A percentile compares a stretch with the other conserved stretches of the same genome.
phyloP scores from a whole-genome alignment of 805 yeast species.

The Tanozyma kutaoensis region DNA sequence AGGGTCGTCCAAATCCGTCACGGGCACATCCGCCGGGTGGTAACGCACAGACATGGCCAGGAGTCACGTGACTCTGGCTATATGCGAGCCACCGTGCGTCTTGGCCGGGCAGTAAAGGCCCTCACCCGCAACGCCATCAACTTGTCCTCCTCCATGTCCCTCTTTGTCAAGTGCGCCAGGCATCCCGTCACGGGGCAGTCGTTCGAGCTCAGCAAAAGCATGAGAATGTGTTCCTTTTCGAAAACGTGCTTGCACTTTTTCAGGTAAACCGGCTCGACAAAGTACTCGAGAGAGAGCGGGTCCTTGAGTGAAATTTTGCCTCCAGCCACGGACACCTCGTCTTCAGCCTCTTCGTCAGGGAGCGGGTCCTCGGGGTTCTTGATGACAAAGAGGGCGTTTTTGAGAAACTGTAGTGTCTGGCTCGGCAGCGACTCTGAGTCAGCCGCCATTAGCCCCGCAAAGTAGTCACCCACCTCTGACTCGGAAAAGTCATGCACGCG shows the following conservation, averaged over 20 bases:
- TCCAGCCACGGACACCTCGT: constrained; percentile 55
- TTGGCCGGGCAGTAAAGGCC: constrained; percentile 12
- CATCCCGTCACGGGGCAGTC: constrained; percentile 55
- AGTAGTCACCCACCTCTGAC: too few species aligned
- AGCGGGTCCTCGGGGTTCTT: constrained; percentile 50
- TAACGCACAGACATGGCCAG: too few species aligned
- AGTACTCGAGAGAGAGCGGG: constrained; percentile 45
- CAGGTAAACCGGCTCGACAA: constrained; percentile 42
- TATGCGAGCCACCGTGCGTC: too few species aligned
- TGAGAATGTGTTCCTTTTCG: constrained; percentile 33
- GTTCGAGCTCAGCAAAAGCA: constrained; percentile 11
- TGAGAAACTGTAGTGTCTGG: too few species aligned
- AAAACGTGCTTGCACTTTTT: constrained; percentile 48
- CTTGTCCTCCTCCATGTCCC: constrained; percentile 31
- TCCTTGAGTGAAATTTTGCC: constrained; percentile 58
- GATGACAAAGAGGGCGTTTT: constrained; percentile 34
- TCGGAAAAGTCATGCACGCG: too few species aligned
- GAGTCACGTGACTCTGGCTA: too few species aligned
- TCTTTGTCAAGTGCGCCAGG: constrained; percentile 14
- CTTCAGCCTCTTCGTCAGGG: constrained; percentile 41
- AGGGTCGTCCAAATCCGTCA: constrained; percentile 38
- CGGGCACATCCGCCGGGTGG: constrained; percentile 38
- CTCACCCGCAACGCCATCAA: constrained; percentile 44
- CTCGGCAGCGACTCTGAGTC: too few species aligned
- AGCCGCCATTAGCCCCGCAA: too few species aligned